Conservation (phyloP, 306 rosid species). For the Albizia julibrissin region DNA sequence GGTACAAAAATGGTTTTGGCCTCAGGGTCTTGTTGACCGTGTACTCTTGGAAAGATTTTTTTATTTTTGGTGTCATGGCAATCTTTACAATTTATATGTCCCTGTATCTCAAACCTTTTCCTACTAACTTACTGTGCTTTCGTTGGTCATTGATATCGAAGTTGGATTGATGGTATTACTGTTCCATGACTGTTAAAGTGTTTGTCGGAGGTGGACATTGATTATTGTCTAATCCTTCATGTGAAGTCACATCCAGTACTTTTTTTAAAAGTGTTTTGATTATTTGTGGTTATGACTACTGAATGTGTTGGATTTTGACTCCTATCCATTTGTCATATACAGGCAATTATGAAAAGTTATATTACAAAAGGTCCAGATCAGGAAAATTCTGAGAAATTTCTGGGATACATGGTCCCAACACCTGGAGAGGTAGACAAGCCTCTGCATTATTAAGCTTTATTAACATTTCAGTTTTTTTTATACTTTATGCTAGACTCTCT, state of each 20-base stretch:
- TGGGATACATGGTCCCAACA: conserved; percentile 94
- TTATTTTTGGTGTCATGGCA: background rate
- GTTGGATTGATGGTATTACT: background rate
- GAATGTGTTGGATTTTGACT: conserved; percentile 25
- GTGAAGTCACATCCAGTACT: background rate
- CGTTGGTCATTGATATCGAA: background rate
- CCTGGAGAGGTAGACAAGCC: conserved; percentile 72
- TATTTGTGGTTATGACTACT: conserved; percentile 11
- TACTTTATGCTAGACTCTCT: background rate
- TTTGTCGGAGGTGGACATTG: background rate
- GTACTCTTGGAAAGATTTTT: background rate
- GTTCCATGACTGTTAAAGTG: background rate
- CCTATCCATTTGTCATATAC: conserved; percentile 37
- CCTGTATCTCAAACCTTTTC: background rate
- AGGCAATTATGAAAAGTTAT: conserved; percentile 96
- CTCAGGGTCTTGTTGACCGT: background rate
- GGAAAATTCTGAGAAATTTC: conserved; percentile 82
- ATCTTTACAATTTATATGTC: background rate
- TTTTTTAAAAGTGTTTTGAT: background rate
- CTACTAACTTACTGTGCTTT: background rate
- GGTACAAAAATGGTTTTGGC: background rate
- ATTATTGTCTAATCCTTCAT: conserved; percentile 12
- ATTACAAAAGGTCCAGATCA: conserved; percentile 68
- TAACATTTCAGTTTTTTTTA: conserved; percentile 22
- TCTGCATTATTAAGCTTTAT: conserved; percentile 11